A percentile compares a stretch with the other conserved stretches of the same genome.
phyloP scores from a whole-genome alignment of 805 yeast genomes.

The Metschnikowia matae region DNA sequence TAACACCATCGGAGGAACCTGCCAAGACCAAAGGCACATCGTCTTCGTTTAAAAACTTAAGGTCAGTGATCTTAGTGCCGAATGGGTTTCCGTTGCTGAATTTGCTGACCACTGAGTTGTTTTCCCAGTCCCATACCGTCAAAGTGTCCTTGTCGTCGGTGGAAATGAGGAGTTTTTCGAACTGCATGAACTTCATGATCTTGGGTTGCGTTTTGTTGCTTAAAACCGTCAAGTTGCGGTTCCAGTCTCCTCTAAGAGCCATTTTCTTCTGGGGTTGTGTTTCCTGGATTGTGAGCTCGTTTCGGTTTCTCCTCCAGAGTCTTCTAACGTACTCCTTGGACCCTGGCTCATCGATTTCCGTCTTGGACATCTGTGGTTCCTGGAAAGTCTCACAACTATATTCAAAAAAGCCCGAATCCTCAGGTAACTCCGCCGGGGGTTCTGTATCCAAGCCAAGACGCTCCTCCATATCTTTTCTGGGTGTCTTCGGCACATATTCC shows the following conservation, averaged over 20 bases:
- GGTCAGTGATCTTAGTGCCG: conserved; percentile 85
- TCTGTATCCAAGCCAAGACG: conserved; percentile 29
- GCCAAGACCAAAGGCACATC: conserved; percentile 80
- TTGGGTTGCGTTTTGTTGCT: conserved; percentile 80
- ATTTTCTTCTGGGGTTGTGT: conserved; percentile 87
- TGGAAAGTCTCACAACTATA: conserved; percentile 88
- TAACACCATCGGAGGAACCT: conserved; percentile 93
- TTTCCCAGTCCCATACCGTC: conserved; percentile 85
- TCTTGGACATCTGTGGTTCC: conserved; percentile 88
- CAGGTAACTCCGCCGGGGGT: conserved; percentile 37
- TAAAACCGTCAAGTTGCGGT: conserved; percentile 50
- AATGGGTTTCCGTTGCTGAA: conserved; percentile 82
- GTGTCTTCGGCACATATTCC: conserved; percentile 54
- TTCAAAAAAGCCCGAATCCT: conserved; percentile 62
- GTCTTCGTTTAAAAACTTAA: conserved; percentile 86
- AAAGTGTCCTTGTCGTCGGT: conserved; percentile 82
- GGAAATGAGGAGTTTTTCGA: conserved; percentile 76
- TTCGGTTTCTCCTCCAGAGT: conserved; percentile 86
- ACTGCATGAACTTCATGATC: conserved; percentile 77
- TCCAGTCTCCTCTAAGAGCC: conserved; percentile 86
- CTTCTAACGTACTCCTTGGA: conserved; percentile 77
- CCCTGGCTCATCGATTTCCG: conserved; percentile 88
- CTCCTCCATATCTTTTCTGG: conserved; percentile 45
- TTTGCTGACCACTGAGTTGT: conserved; percentile 51
- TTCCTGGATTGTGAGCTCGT: conserved; percentile 78